Percentiles rank a stretch among this genome's conserved stretches.
Conservation (phyloP, 164 flowering plant species). For the Piper betle region DNA sequence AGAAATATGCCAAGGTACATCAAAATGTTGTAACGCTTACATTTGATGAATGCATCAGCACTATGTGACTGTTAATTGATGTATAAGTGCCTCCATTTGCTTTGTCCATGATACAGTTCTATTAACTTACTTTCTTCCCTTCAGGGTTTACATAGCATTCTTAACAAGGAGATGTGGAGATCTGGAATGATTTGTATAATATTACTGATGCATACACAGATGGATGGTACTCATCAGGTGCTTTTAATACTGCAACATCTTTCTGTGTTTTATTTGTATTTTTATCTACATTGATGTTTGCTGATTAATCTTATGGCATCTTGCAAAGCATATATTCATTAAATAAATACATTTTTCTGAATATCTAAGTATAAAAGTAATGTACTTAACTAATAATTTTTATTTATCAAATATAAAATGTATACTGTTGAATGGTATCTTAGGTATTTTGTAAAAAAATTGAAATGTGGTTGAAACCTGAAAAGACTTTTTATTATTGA, state of each 20-base stretch:
- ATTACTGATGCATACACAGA: slow-evolving; percentile 75
- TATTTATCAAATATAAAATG: too few species aligned
- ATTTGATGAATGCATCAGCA: not conserved
- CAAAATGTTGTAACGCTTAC: not conserved
- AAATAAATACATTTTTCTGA: too few species aligned
- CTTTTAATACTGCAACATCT: not conserved
- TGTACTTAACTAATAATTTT: not conserved
- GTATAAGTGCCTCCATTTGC: not conserved
- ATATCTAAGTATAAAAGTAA: too few species aligned
- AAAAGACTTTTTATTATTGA: too few species aligned
- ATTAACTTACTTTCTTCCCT: slow-evolving; percentile 1
- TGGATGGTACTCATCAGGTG: slow-evolving; percentile 95
- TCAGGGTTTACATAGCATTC: slow-evolving; percentile 62
- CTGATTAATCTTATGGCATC: too few species aligned
- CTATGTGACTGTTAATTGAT: not conserved
- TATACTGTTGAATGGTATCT: too few species aligned
- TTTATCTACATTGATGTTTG: not conserved
- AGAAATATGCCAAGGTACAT: slow-evolving; percentile 62
- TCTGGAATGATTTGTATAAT: slow-evolving; percentile 58
- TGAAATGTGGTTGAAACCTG: too few species aligned
- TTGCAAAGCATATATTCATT: too few species aligned
- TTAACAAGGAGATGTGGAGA: slow-evolving; percentile 38
- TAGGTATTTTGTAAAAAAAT: too few species aligned
- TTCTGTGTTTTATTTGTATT: not conserved
- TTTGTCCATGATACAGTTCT: not conserved